Evolutionary conservation across 2,329 filamentous ascomycete species (phyloP).

Genomic region (Aspergillus terreus): DNA sequence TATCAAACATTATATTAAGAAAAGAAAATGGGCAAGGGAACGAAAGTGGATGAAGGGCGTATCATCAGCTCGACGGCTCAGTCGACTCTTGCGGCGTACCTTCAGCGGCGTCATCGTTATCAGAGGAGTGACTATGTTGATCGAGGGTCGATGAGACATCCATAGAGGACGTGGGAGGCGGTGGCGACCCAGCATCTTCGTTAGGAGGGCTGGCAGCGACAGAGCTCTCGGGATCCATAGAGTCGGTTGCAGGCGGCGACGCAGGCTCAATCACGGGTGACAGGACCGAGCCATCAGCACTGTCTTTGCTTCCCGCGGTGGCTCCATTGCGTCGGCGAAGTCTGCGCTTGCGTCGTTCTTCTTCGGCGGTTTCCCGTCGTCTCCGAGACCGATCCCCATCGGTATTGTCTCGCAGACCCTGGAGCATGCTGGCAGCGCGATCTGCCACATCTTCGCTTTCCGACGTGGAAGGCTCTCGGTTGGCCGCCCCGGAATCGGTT

Average conservation of each 20-base stretch:
- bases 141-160: constrained; percentile 30
- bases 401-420: constrained; percentile 68
- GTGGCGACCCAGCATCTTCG: constrained; percentile 16
- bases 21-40: constrained; percentile 2
- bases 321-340: constrained; percentile 61
- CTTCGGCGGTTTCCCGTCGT: constrained; percentile 71
- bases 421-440: constrained; percentile 75
- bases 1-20: constrained; percentile 35
- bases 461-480: constrained; percentile 32
- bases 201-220: constrained; percentile 19
- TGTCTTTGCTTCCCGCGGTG: constrained; percentile 35
- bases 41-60: neutral
- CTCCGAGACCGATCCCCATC: constrained; percentile 59
- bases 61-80: constrained; percentile 21
- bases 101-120: constrained; percentile 20
- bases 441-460: constrained; percentile 74
- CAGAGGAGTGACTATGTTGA: constrained; percentile 18
- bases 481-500: constrained; percentile 32
- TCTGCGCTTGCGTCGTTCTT: constrained; percentile 67
- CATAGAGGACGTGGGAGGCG: constrained; percentile 30
- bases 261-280: constrained; percentile 29
- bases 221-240: constrained; percentile 17
- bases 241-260: constrained; percentile 25
- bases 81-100: constrained; percentile 21
- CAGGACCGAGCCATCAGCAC: constrained; percentile 29